Evolutionary conservation across 805 yeast genomes (phyloP).

Genomic region (Schizosaccharomyces lindneri): DNA sequence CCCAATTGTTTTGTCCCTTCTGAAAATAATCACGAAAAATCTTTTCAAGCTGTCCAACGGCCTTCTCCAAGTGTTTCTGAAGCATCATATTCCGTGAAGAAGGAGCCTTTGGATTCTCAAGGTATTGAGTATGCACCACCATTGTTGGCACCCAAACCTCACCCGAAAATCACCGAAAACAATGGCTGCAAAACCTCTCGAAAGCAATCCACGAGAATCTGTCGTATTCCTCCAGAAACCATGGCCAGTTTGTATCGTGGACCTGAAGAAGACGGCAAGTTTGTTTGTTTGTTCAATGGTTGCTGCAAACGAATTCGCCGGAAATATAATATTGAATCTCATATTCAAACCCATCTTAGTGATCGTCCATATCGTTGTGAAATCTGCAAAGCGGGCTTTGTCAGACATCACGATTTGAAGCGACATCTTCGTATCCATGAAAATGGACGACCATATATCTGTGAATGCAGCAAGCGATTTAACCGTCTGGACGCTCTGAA

Average conservation of each 20-base stretch:
- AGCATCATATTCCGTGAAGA: no score
- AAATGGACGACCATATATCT: conserved; percentile 24
- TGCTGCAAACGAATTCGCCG: conserved; percentile 73
- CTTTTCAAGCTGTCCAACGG: no score
- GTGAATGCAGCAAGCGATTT: conserved; percentile 89
- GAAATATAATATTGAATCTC: conserved; percentile 78
- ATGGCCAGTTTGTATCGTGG: conserved; percentile 50
- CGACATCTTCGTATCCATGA: conserved; percentile 78
- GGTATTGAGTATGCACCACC: no score
- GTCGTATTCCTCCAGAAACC: conserved; percentile 53
- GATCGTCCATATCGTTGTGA: conserved; percentile 78
- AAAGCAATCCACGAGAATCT: conserved; percentile 20
- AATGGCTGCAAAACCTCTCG: neutral
- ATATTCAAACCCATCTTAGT: conserved; percentile 84
- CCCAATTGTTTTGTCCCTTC: neutral
- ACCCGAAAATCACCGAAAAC: neutral
- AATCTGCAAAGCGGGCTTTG: conserved; percentile 60
- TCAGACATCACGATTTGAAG: conserved; percentile 79
- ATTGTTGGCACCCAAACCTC: neutral
- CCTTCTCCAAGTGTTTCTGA: no score
- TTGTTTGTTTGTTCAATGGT: conserved; percentile 44
- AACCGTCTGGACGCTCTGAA: conserved; percentile 71
- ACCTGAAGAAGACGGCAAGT: conserved; percentile 29
- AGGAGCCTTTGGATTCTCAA: no score
- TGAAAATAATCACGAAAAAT: neutral